Base-by-base conservation (phyloP, 2,329 filamentous ascomycete genomes). In the Apiospora rasikravindrae region DNA sequence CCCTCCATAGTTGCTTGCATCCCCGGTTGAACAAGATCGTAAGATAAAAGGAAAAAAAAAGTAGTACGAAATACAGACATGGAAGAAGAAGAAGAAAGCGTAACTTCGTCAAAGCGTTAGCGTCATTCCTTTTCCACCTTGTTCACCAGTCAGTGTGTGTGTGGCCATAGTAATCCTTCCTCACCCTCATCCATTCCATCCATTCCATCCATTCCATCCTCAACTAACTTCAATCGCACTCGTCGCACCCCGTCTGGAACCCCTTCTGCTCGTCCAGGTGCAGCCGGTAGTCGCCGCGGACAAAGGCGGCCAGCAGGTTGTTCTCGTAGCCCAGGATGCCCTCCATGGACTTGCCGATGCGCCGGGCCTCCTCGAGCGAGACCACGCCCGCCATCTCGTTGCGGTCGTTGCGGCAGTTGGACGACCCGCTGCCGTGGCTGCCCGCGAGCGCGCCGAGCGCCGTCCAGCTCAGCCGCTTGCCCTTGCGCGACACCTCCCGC, bases 381-480 rank as follows among this genome's bases (percentile, higher is more conserved):
- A 79, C 75, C 33, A 83, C 78, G 0, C 81, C 81, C 13, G 80
- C 78, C 67, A 77, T 81, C 68, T 79, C 77, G 29, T 80, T 78
- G 10, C 78, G 75, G 8, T 77, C 77, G n/a, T 78, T 79, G 26
- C 70, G 68, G 26, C 73, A 73, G 40, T 40, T 45, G 16, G 75
- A 73, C 72, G 73, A 74, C 19, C 3, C 16, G 33, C 73, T 76
- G 49, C 74, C 74, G 33, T 4, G 10, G 33, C 73, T 76, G 49
- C 74, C 74, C 1, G 78, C 80, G 4, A 81, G 80, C 37, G 80
- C 79, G 0, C 82, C 83, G 7, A 84, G 79, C 0, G 80, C 82
- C 0, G 83, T 84, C 83, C 83, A 84, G 77, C 83, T 84, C 19
- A 82, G 77, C 11, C 83, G 78, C 74, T 81, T 81, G 71, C 76